Evolutionary conservation across 2,329 filamentous ascomycete genomes (phyloP).

Genomic region (Lasiodiplodia sp.): DNA sequence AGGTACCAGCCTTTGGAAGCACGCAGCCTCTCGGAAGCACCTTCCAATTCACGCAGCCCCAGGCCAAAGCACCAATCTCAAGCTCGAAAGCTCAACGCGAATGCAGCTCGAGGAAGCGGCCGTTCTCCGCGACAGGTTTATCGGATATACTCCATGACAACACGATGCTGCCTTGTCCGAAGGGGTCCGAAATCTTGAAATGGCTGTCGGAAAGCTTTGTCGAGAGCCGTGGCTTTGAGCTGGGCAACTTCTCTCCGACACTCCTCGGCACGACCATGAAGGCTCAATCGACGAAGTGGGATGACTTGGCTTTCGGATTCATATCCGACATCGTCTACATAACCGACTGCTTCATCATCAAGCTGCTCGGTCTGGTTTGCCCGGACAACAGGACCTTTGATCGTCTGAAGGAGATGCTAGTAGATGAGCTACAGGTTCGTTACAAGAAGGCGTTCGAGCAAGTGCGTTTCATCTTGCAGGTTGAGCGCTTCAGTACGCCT

Average conservation of each 20-base stretch:
- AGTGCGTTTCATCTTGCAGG: slow-evolving; percentile 58
- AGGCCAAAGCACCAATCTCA: not conserved
- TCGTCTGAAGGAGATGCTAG: slow-evolving; percentile 53
- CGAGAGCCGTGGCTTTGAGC: slow-evolving; percentile 59
- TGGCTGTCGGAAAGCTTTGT: slow-evolving; percentile 56
- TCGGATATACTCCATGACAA: not conserved
- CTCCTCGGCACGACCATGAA: slow-evolving; percentile 58
- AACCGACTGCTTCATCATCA: slow-evolving; percentile 61
- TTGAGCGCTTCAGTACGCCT: slow-evolving; percentile 57
- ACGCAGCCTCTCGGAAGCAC: too few species aligned
- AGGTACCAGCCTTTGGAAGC: too few species aligned
- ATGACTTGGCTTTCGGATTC: slow-evolving; percentile 55
- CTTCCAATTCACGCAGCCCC: too few species aligned
- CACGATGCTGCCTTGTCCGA: not conserved
- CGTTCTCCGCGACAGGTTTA: not conserved
- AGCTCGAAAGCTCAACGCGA: too few species aligned
- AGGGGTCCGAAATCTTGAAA: slow-evolving; percentile 46
- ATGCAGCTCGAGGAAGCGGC: not conserved
- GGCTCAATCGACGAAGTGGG: slow-evolving; percentile 64
- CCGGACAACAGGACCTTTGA: slow-evolving; percentile 52
- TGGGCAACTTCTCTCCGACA: slow-evolving; percentile 57
- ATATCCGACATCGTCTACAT: slow-evolving; percentile 59
- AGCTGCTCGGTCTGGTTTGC: slow-evolving; percentile 54
- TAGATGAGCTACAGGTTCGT: slow-evolving; percentile 53
- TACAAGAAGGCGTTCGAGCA: slow-evolving; percentile 61